phyloP scores from a whole-genome alignment of 495 filamentous ascomycete species.

The Aspergillus steynii region DNA sequence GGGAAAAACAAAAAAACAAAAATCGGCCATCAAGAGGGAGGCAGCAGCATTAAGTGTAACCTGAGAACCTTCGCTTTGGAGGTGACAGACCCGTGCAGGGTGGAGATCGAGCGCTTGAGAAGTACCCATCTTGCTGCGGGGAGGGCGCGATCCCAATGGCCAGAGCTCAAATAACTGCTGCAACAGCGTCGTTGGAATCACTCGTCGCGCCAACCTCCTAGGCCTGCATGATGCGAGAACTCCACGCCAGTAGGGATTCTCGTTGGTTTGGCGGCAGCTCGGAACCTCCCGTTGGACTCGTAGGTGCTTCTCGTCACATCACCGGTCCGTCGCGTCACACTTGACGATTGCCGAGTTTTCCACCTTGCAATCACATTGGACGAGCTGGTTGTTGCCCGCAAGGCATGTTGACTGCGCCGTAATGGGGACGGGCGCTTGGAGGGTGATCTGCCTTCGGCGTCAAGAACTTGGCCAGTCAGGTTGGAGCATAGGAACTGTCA shows the following conservation, averaged over 20 bases:
- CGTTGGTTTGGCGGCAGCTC: slow-evolving; percentile 15
- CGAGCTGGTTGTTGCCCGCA: neutral
- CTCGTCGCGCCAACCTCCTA: slow-evolving; percentile 4
- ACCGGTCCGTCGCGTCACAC: slow-evolving; percentile 15
- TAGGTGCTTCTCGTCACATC: slow-evolving; percentile 19
- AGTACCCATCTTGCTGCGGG: slow-evolving; percentile 10
- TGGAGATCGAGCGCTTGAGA: slow-evolving; percentile 11
- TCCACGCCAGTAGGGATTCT: slow-evolving; percentile 12
- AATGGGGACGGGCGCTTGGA: neutral
- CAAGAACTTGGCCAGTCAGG: neutral
- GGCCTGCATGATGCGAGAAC: slow-evolving; percentile 5
- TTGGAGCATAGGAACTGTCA: neutral
- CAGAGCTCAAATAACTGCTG: slow-evolving; percentile 1
- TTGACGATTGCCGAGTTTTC: slow-evolving; percentile 11
- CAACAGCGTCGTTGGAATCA: slow-evolving; percentile 7
- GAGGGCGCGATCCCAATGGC: slow-evolving; percentile 10
- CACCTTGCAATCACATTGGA: slow-evolving; percentile 13
- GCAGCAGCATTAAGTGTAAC: slow-evolving; percentile 16
- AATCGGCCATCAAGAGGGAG: slow-evolving; percentile 1
- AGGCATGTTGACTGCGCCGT: slow-evolving; percentile 8
- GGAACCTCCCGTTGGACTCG: slow-evolving; percentile 15
- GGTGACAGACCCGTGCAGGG: slow-evolving; percentile 2
- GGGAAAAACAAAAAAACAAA: neutral
- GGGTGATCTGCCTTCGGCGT: neutral
- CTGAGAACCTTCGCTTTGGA: neutral